Percentiles rank a stretch among this genome's conserved stretches.
phyloP scores from a whole-genome alignment of 495 filamentous ascomycete species.

The Staphylotrichum longicolle region DNA sequence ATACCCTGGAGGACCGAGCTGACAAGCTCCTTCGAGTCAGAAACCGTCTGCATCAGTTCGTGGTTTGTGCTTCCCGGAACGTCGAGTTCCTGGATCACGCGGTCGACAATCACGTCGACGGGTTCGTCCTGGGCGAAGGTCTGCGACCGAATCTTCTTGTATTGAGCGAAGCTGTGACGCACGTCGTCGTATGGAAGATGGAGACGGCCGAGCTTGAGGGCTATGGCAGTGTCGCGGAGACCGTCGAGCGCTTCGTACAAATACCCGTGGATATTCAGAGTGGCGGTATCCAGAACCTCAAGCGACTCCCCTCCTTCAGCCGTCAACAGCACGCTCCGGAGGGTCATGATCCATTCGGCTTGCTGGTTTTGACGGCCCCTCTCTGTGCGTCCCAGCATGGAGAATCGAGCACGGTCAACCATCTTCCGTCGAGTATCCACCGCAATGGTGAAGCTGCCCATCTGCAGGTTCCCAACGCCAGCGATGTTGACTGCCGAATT shows the following conservation, averaged over 20 bases:
- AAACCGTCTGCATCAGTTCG: constrained; percentile 77
- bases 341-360: constrained; percentile 89
- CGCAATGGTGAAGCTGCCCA: constrained; percentile 78
- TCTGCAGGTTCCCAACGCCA: constrained; percentile 78
- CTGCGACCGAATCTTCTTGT: constrained; percentile 39
- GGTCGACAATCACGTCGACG: constrained; percentile 63
- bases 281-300: constrained; percentile 87
- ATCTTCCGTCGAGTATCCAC: constrained; percentile 90
- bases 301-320: constrained; percentile 78
- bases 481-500: constrained; percentile 71
- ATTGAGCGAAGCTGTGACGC: constrained; percentile 54
- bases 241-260: constrained; percentile 86
- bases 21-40: constrained; percentile 89
- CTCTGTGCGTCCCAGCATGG: constrained; percentile 71
- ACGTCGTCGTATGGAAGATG: constrained; percentile 91
- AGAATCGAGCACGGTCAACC: constrained; percentile 85
- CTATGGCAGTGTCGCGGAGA: constrained; percentile 83
- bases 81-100: constrained; percentile 77
- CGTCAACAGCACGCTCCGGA: constrained; percentile 83
- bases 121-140: constrained; percentile 35
- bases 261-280: constrained; percentile 85
- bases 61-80: constrained; percentile 69
- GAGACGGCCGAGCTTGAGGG: constrained; percentile 83
- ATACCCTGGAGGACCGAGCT: constrained; percentile 88
- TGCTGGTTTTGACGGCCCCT: constrained; percentile 70